Evolutionary conservation across 306 rosid species (phyloP).

Genomic region (Erythrophleum fordii): DNA sequence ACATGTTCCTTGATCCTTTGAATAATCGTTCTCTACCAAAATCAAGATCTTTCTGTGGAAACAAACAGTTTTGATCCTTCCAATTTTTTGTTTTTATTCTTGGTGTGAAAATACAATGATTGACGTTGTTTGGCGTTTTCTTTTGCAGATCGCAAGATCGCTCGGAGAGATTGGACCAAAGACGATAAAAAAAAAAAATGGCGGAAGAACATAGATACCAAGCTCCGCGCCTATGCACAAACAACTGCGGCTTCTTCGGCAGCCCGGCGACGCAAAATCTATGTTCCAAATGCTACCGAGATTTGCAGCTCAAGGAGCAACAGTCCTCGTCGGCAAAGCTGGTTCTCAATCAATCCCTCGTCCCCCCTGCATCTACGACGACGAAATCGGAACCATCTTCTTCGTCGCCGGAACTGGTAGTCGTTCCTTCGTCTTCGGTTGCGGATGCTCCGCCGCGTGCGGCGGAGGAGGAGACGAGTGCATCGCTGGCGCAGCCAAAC

Average conservation of each 20-base stretch:
- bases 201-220: conserved; percentile 91
- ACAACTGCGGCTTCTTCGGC: conserved; percentile 89
- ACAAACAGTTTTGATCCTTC: no score
- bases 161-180: background rate
- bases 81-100: background rate
- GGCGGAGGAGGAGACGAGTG: background rate
- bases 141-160: conserved; percentile 7
- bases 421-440: background rate
- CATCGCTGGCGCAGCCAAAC: conserved; percentile 13
- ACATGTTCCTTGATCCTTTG: no score
- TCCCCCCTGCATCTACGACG: conserved; percentile 22
- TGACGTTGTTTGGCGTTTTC: background rate
- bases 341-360: conserved; percentile 62
- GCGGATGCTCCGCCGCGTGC: conserved; percentile 1
- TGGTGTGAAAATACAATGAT: background rate
- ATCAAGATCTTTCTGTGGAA: no score
- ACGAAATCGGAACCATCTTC: background rate
- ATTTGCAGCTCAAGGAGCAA: conserved; percentile 68
- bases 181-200: conserved; percentile 38
- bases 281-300: conserved; percentile 83
- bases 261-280: conserved; percentile 67
- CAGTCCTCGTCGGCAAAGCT: conserved; percentile 61
- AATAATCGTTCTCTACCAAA: background rate
- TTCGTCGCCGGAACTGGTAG: background rate
- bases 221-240: conserved; percentile 69